Evolutionary conservation across 768 basidiomycete species (phyloP), one percentile per base, ranked within the genome.

Genomic region (Lactifluus echinatus): DNA sequence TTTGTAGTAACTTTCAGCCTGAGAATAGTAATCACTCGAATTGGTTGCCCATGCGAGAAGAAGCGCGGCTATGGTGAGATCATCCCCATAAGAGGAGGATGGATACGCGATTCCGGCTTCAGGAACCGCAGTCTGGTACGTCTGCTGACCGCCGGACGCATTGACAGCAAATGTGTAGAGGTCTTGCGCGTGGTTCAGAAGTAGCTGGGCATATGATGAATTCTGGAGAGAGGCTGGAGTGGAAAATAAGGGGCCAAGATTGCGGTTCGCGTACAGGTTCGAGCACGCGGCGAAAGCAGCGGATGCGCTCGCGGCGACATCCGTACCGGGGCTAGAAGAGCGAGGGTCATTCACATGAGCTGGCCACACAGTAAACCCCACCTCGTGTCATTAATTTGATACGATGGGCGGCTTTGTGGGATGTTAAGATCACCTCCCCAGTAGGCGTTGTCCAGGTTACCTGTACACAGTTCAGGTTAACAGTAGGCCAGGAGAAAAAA

Each of bases 201-300:
- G 80, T 10, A 74, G 77, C 14, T 75, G 67, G 1, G 89, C 81
- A 66, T 95, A 96, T 1, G 83, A 79, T 1, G 80, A 71, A 66
- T 96, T 88, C 50, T 76, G 75, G 26, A 95, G 75, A 0, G 83
- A 80, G 1, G 87, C 84, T 15, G 85, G 81, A 1, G 80, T 53
- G 15, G 81, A 75, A 57, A 77, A 79, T 4, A 77, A 71, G 34
- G 74, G 74, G 43, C 78, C 76, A 65, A 89, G 79, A 34, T 75
- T 65, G 59, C 74, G 76, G 63, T 77, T 77, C 59, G 82, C 76
- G 65, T 96, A 97, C 28, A 97, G 77, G 57, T 81, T 79, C 2
- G 93, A 86, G 64, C 89, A 92, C 0, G 93, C 81, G 12, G 93
- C 79, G 67, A 96, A 93, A 15, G 94, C 93, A 2, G 90, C 87